Evolutionary conservation across 371 early-diverging fungal genomes (phyloP).

Genomic region (Dichotomocladium elegans): DNA sequence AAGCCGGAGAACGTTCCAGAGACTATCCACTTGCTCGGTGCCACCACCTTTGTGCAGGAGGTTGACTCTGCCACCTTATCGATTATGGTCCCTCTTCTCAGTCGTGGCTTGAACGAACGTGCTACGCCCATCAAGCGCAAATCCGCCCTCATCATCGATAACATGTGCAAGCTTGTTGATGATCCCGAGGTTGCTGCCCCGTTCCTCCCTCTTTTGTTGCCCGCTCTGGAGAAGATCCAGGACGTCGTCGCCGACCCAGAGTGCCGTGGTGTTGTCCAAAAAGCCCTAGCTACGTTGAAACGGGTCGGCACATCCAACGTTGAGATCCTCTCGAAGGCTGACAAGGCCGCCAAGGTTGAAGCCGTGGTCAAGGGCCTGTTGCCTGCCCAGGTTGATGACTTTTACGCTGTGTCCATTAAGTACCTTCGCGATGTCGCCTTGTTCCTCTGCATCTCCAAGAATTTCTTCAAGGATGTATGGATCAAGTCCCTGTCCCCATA

Average conservation of each 20-base stretch:
- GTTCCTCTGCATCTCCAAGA: conserved; percentile 33
- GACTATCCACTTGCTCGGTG: conserved; percentile 62
- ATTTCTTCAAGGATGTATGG: conserved; percentile 40
- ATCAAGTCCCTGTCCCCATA: conserved; percentile 44
- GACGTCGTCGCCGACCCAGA: conserved; percentile 83
- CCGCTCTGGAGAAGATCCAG: conserved; percentile 71
- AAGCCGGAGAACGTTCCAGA: conserved; percentile 66
- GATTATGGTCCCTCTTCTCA: conserved; percentile 78
- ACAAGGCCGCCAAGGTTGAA: conserved; percentile 44
- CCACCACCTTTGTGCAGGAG: conserved; percentile 75
- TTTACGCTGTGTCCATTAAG: conserved; percentile 21
- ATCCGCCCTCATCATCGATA: conserved; percentile 79
- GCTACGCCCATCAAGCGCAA: conserved; percentile 70
- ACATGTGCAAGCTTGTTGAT: conserved; percentile 82
- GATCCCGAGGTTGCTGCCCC: conserved; percentile 77
- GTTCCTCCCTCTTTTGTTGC: conserved; percentile 78
- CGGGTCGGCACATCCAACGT: conserved; percentile 31
- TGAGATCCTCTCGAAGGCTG: conserved; percentile 34
- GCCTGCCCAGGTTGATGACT: conserved; percentile 26
- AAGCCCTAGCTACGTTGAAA: conserved; percentile 42
- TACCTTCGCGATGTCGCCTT: conserved; percentile 46
- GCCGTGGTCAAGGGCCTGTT: conserved; percentile 33
- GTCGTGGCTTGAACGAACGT: conserved; percentile 69
- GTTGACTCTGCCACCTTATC: conserved; percentile 81
- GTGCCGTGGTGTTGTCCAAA: conserved; percentile 62